Evolutionary conservation across 2,329 filamentous ascomycete species (phyloP), one percentile per base, ranked within the genome.

Genomic region (Metarhizium robertsii): DNA sequence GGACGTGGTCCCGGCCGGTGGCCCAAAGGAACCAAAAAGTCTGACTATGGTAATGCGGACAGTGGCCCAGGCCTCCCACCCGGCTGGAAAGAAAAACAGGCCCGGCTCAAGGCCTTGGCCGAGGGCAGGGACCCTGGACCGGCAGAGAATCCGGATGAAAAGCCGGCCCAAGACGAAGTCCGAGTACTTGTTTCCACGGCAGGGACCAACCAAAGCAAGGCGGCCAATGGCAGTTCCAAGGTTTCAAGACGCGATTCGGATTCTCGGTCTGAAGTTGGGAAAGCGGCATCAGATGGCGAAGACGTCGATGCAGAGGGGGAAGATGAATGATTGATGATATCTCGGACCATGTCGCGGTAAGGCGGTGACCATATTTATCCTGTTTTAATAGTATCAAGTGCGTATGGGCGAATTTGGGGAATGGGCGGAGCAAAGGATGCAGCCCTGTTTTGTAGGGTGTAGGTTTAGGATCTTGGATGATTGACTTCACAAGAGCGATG

Each of bases 21-120:
- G 81, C 83, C 83, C 0, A 86, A 86, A 65, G 83, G 83, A 5
- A 85, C 83, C 0, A 86, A 85, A 68, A 86, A 86, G 66, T 79
- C 79, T 43, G 83, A 86, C 62, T 86, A 86, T 55, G 83, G 83
- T 0, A 85, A 85, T 58, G 83, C 83, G 0, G 80, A 81, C 38
- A 85, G 83, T 61, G 83, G 83, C 1, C 83, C 83, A 2, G 83
- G 83, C 2, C 69, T 86, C 18, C 83, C 83, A 1, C 83, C 83
- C 2, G 75, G 74, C 0, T 84, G 81, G 81, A 64, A 63, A 18
- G 71, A 73, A 50, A 70, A 60, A 53, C 63, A 64, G 53, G 50
- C 60, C 1, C 60, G 59, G 7, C 20, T 62, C 7, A 57, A 53
- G 13, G 55, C 52, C 34, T 54, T 61, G 25, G 52, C 56, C 1